These are phyloP conservation scores for Tetradesmus obliquus DNA, from an alignment of 139 green algal genomes.

Conservation along the genomic window DNA sequence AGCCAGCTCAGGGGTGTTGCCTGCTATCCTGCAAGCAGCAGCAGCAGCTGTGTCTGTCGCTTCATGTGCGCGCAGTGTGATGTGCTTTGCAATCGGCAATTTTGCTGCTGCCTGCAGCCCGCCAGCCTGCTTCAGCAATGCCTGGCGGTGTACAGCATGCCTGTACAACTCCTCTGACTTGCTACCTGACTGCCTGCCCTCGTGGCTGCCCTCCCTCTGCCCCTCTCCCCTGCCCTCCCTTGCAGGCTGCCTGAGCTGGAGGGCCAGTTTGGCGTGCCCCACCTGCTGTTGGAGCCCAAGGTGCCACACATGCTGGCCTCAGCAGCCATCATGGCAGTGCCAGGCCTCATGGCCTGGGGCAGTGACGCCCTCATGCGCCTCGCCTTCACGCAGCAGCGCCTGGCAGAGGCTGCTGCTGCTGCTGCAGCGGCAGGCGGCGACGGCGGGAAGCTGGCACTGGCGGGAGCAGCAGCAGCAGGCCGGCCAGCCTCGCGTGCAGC, in stretches of 20 bases:
- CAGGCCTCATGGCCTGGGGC: slow-evolving; percentile 57
- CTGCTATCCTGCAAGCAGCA: neutral
- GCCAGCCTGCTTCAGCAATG: too few relatives aligned
- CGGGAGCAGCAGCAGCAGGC: neutral
- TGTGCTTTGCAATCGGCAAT: too few relatives aligned
- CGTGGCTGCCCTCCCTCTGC: neutral
- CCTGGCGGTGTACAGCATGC: too few relatives aligned
- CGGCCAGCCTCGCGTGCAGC: neutral
- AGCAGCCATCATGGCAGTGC: slow-evolving; percentile 52
- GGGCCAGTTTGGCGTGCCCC: slow-evolving; percentile 45
- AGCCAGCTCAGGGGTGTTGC: neutral
- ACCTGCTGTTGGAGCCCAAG: neutral
- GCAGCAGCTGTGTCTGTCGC: neutral
- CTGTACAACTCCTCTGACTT: neutral
- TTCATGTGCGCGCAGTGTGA: too few relatives aligned
- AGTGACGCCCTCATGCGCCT: slow-evolving; percentile 46
- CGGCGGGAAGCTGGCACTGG: neutral
- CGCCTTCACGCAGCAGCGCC: neutral
- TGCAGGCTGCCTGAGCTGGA: slow-evolving; percentile 54
- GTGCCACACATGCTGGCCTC: slow-evolving; percentile 59
- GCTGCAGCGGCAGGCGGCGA: neutral
- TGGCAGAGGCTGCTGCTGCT: neutral
- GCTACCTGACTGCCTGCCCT: neutral
- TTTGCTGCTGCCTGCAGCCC: too few relatives aligned
- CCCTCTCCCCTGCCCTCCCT: neutral